Percentiles rank a stretch among this genome's conserved stretches.
phyloP scores from a whole-genome alignment of 495 filamentous ascomycete species.

The Podospora pseudoanserina region DNA sequence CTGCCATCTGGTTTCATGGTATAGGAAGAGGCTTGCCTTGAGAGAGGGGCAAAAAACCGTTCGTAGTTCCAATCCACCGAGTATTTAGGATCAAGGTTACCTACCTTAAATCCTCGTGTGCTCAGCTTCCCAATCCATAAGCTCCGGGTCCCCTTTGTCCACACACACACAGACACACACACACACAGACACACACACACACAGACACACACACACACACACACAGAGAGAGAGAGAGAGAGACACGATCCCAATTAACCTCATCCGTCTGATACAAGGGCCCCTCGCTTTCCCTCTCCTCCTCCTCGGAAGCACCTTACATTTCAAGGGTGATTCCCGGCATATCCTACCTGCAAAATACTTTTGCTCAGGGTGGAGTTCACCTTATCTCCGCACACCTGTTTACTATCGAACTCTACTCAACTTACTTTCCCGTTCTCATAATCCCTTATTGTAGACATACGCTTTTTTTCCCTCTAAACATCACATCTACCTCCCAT shows the following conservation, averaged over 20 bases:
- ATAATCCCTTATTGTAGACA: no score
- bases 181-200: not conserved
- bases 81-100: not conserved
- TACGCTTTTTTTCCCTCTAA: no score
- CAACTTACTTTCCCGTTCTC: not conserved
- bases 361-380: not conserved
- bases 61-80: not conserved
- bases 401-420: not conserved
- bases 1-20: not conserved
- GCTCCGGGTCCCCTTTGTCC: not conserved
- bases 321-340: not conserved
- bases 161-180: not conserved
- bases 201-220: no score
- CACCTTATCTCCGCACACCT: not conserved
- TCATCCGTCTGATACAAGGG: no score
- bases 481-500: no score
- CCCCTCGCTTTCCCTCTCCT: not conserved
- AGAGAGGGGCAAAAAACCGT: not conserved
- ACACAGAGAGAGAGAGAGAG: no score
- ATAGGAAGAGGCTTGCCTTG: not conserved
- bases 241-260: no score
- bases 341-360: constrained; percentile 6
- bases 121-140: not conserved
- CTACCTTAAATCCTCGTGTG: not conserved
- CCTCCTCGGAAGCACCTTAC: not conserved